These are phyloP conservation scores for Elsinoe batatas DNA, from an alignment of 2,329 filamentous ascomycete species.

Conservation along the genomic window DNA sequence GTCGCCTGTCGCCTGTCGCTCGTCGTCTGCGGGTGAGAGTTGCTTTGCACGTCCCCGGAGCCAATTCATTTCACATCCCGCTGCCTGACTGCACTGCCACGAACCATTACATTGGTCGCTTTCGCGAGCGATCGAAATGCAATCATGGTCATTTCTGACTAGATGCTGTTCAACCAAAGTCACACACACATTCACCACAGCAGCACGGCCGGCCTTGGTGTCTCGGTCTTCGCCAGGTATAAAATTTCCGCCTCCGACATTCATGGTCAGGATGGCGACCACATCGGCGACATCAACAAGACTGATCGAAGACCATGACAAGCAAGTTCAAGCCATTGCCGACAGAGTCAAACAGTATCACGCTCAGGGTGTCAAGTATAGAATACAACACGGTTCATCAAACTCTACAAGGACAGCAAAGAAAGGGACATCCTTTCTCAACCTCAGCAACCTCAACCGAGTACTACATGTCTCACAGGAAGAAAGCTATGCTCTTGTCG, in stretches of 20 bases:
- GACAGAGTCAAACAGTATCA: constrained; percentile 41
- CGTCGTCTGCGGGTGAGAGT: no score
- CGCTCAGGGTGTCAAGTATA: constrained; percentile 49
- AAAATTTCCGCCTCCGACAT: background rate
- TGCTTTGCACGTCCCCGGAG: background rate
- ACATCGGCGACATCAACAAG: constrained; percentile 13
- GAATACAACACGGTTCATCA: constrained; percentile 68
- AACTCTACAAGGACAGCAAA: constrained; percentile 57
- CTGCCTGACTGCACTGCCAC: background rate
- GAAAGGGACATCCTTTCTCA: constrained; percentile 37
- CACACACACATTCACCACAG: no score
- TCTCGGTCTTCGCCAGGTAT: background rate
- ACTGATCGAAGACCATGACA: constrained; percentile 31
- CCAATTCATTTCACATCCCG: background rate
- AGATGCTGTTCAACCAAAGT: background rate
- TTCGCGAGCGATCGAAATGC: background rate
- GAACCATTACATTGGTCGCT: background rate
- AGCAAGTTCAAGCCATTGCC: constrained; percentile 37
- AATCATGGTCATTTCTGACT: background rate
- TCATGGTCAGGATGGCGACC: background rate
- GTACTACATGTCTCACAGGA: constrained; percentile 51
- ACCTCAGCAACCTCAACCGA: constrained; percentile 54
- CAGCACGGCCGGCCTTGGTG: no score
- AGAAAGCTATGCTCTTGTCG: constrained; percentile 50
- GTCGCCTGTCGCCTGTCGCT: no score